Evolutionary conservation across 2,329 filamentous ascomycete genomes (phyloP).

Genomic region (Diplocarpon mali): DNA sequence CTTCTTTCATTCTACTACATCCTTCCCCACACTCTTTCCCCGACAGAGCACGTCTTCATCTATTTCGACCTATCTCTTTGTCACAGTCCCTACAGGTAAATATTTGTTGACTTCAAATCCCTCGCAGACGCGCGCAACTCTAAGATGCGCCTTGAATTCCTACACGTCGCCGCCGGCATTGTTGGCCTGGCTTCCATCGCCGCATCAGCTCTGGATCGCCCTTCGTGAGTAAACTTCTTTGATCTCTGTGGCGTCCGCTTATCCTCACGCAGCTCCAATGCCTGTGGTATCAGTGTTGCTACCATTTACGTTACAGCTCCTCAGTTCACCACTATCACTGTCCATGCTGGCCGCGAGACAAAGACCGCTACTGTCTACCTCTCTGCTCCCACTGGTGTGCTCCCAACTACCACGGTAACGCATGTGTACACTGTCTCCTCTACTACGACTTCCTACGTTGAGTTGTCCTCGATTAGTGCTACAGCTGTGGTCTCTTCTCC

Average conservation of each 20-base stretch:
- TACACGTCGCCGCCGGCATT: conserved; percentile 5
- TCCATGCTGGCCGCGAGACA: conserved; percentile 7
- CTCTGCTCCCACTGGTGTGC: not conserved
- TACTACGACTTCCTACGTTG: not conserved
- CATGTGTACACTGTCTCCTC: conserved; percentile 5
- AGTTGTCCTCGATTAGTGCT: not conserved
- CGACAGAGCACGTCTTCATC: not conserved
- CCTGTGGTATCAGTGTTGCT: conserved; percentile 8
- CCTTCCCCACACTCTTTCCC: too few relatives aligned
- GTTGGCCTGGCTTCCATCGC: conserved; percentile 14
- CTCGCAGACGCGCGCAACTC: not conserved
- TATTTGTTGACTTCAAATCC: conserved; percentile 1
- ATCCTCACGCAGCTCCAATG: conserved; percentile 4
- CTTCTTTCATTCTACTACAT: conserved; percentile 3
- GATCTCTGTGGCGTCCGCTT: conserved; percentile 3
- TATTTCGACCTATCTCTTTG: not conserved
- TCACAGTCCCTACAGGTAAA: conserved; percentile 2
- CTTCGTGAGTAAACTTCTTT: conserved; percentile 12
- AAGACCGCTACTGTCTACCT: conserved; percentile 16
- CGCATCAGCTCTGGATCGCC: conserved; percentile 10
- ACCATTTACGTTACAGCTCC: conserved; percentile 17
- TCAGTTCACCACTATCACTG: conserved; percentile 10
- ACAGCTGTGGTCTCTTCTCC: not conserved
- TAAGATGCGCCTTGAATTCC: conserved; percentile 19
- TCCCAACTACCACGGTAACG: conserved; percentile 8